Conservation (phyloP, 208 protist genomes). For the Willaertia magna region DNA sequence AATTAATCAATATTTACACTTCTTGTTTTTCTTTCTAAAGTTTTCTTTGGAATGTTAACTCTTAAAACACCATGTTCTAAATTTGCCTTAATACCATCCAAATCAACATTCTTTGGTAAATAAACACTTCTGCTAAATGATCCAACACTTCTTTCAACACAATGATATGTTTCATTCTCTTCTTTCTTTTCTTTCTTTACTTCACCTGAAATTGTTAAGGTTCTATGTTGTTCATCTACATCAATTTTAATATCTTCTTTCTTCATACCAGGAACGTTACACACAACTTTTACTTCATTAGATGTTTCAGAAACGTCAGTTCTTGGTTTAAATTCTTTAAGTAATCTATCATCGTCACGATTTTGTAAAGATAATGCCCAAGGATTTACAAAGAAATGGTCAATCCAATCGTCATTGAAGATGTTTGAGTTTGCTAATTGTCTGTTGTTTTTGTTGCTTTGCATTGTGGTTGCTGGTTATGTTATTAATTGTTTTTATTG, state of each 20-base stretch:
- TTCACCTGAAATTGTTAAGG: conserved; percentile 9
- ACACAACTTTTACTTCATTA: background rate
- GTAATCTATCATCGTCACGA: no score
- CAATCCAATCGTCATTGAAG: no score
- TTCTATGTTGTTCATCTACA: background rate
- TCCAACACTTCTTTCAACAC: background rate
- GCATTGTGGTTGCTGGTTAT: no score
- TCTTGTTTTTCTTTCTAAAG: background rate
- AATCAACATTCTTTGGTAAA: conserved; percentile 10
- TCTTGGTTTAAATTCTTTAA: background rate
- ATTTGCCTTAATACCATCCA: conserved; percentile 9
- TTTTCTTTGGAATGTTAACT: conserved; percentile 5
- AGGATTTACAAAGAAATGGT: no score
- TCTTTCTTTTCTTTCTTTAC: background rate
- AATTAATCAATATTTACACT: background rate
- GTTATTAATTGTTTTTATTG: no score
- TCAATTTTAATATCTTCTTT: conserved; percentile 15
- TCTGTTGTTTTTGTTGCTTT: no score
- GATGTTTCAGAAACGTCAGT: conserved; percentile 6
- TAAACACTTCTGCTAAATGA: background rate
- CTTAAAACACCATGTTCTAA: conserved; percentile 10
- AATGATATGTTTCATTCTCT: conserved; percentile 8
- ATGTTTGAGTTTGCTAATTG: no score
- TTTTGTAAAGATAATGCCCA: no score
- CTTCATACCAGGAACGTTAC: conserved; percentile 8